A percentile compares a stretch with the other conserved stretches of the same genome.
These are phyloP conservation scores for Grosmannia huntii DNA, from an alignment of 2,329 filamentous ascomycete species.

Conservation along the genomic window DNA sequence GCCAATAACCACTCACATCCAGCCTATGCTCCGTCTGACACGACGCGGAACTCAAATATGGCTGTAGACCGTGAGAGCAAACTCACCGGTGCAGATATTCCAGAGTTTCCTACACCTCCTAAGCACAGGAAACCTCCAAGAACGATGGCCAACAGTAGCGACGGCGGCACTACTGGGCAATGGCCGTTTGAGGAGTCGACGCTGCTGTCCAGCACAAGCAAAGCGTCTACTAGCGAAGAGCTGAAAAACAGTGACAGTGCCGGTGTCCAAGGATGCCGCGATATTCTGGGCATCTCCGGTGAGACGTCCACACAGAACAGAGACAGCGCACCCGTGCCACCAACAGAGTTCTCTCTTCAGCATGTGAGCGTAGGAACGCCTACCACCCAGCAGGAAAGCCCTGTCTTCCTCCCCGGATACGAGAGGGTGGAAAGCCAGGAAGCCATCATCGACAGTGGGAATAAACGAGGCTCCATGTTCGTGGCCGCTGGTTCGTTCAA, in stretches of 20 bases:
- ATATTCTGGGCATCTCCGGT: background rate
- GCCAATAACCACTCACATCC: background rate
- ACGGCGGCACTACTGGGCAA: background rate
- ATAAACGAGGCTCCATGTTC: background rate
- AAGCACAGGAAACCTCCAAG: background rate
- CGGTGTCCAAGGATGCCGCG: background rate
- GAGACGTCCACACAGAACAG: background rate
- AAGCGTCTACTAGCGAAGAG: background rate
- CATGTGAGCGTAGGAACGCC: background rate
- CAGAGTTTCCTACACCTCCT: conserved; percentile 9
- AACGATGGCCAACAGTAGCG: background rate
- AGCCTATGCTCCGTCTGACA: background rate
- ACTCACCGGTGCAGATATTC: background rate
- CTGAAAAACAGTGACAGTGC: background rate
- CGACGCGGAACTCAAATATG: background rate
- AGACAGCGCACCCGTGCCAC: background rate
- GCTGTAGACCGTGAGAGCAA: background rate
- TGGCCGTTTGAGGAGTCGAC: conserved; percentile 13
- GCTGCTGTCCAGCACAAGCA: conserved; percentile 7
- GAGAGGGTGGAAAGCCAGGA: conserved; percentile 5
- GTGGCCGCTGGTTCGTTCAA: background rate
- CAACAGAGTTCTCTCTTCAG: background rate
- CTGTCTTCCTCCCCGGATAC: background rate
- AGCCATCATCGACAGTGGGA: conserved; percentile 5
- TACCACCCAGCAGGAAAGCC: background rate